A percentile compares a stretch with the other conserved stretches of the same genome.
These are phyloP conservation scores for Fusarium poae DNA, from an alignment of 2,329 filamentous ascomycete genomes.

Conservation along the genomic window DNA sequence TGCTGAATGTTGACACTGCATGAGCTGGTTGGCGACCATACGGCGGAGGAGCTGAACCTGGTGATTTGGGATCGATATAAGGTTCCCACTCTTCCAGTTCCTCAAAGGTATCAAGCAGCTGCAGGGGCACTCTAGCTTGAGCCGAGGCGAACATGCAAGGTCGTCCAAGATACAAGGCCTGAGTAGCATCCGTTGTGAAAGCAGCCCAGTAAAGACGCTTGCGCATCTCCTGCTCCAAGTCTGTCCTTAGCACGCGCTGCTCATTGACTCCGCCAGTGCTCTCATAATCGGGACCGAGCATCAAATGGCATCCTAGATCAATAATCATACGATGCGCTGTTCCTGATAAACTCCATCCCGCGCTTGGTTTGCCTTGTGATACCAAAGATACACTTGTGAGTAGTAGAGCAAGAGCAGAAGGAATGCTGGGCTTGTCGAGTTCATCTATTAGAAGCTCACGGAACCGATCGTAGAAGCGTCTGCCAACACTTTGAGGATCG, in stretches of 20 bases:
- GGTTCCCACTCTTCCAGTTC: slow-evolving; percentile 54
- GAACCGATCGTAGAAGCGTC: slow-evolving; percentile 56
- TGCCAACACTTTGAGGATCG: slow-evolving; percentile 53
- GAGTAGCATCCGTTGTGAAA: slow-evolving; percentile 53
- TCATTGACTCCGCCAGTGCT: slow-evolving; percentile 45
- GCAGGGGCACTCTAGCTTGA: slow-evolving; percentile 51
- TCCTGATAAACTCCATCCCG: slow-evolving; percentile 54
- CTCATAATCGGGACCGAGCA: slow-evolving; percentile 48
- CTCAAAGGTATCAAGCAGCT: slow-evolving; percentile 52
- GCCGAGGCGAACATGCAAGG: slow-evolving; percentile 52
- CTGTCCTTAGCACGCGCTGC: slow-evolving; percentile 47
- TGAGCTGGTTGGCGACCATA: slow-evolving; percentile 50
- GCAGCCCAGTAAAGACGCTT: slow-evolving; percentile 54
- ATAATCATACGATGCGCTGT: slow-evolving; percentile 57
- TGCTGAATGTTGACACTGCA: slow-evolving; percentile 49
- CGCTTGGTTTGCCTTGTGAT: slow-evolving; percentile 53
- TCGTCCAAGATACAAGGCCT: slow-evolving; percentile 53
- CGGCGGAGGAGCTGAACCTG: slow-evolving; percentile 43
- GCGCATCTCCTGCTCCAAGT: slow-evolving; percentile 53
- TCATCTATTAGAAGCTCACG: slow-evolving; percentile 53
- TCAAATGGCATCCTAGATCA: slow-evolving; percentile 55
- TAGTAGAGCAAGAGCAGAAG: slow-evolving; percentile 54
- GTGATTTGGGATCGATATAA: slow-evolving; percentile 50
- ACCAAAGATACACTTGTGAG: slow-evolving; percentile 52
- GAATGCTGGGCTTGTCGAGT: slow-evolving; percentile 54